A percentile compares a stretch with the other conserved stretches of the same genome.
Evolutionary conservation across 441 rosid species (phyloP).

Genomic region (Breynia disticha): DNA sequence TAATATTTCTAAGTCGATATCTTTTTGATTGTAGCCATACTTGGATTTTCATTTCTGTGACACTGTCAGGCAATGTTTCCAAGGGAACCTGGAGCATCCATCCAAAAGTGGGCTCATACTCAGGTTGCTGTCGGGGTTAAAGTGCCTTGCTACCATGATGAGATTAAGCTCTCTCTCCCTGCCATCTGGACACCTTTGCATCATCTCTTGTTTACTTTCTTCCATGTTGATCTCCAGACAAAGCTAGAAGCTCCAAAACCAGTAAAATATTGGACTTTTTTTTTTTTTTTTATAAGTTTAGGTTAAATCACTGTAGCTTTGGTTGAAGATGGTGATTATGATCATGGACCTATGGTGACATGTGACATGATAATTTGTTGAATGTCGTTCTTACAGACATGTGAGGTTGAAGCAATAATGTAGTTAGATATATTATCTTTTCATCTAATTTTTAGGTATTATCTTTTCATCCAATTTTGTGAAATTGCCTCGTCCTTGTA

Average conservation of each 20-base stretch:
- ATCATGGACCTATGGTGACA: too few species aligned
- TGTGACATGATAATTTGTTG: too few species aligned
- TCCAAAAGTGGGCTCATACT: constrained; percentile 87
- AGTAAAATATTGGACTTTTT: constrained; percentile 32
- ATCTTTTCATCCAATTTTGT: background rate
- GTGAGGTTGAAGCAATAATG: too few species aligned
- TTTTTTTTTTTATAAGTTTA: background rate
- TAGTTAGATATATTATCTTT: too few species aligned
- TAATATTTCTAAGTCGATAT: constrained; percentile 7
- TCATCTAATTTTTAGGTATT: background rate
- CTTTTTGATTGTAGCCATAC: constrained; percentile 11
- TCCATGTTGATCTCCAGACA: constrained; percentile 96
- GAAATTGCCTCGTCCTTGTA: background rate
- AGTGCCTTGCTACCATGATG: constrained; percentile 90
- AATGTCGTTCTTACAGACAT: too few species aligned
- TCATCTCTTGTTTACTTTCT: constrained; percentile 94
- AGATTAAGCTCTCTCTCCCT: constrained; percentile 86
- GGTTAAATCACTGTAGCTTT: background rate
- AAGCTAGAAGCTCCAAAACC: constrained; percentile 99
- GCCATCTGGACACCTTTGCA: constrained; percentile 91
- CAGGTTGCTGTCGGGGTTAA: constrained; percentile 90
- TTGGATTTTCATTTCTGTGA: constrained; percentile 21
- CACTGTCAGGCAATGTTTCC: constrained; percentile 75
- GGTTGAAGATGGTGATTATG: too few species aligned
- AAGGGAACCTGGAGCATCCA: constrained; percentile 68